Evolutionary conservation across 129 eudicot genomes (phyloP), one percentile per base, ranked within the genome.

Genomic region (Mikania micrantha): DNA sequence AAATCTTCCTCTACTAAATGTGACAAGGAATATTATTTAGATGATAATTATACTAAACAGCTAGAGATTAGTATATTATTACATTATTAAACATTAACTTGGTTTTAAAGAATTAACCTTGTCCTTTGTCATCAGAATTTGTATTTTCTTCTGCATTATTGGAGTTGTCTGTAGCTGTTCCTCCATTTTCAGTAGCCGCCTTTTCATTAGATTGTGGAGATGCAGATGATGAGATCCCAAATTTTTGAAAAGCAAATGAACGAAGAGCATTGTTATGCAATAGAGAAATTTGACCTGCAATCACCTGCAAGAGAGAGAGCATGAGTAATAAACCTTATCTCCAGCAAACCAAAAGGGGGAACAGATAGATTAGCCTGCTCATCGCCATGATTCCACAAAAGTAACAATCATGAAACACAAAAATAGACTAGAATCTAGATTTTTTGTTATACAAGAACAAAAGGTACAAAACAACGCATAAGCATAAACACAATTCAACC

Each of bases 161-260:
- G 20, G 71, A 17, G 13, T 7, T 49, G 21, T 57, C 63, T 31
- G 65, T 59, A 10, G 60, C 65, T 60, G 70, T 16, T 66, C 68
- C 79, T 60, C 77, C 75, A 47, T 61, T 78, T 70, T 59, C 79
- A 13, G 63, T 42, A 48, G 74, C 58, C 79, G 78, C 25, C 75
- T 83, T 83, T 20, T 85, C 90, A 64, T 81, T 67, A 48, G 82
- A 53, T 75, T 91, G 79, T 45, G 88, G 65, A 40, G 97, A 77
- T 71, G 91, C 94, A 42, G 90, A 85, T 17, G 98, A 85, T 3
- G 94, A 91, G 70, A 88, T 35, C 63, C 95, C 82, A 66, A 74
- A 74, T 57, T 77, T 73, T 69, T 80, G 87, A 45, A 81, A 75
- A 47, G 79, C 52, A 4, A 80, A 71, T 38, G 82, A 66, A 54